Base-by-base conservation (phyloP, 2,329 filamentous ascomycete genomes). In the Exophiala dermatitidis region DNA sequence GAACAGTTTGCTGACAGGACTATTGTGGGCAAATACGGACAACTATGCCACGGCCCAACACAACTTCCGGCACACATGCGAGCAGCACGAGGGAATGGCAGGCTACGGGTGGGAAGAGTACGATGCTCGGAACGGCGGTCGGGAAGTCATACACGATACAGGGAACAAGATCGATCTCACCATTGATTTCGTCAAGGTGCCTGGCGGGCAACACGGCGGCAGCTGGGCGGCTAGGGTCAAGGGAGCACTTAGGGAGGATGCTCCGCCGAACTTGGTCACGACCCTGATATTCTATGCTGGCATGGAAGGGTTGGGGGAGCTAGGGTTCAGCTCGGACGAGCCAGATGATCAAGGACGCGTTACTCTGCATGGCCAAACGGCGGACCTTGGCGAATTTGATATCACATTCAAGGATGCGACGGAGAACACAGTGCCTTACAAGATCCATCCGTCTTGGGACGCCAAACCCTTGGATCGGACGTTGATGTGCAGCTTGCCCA, bases 91-190 rank as follows among this genome's bases (percentile, higher is more conserved):
- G 68, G 86, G 86, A 60, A 95, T 98, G 79, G 86, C 83, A 45
- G 91, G 91, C 52, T 98, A 98, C 69, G 93, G 93, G 58, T 98
- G 93, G 93, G 90, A 97, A 65, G 88, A 95, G 68, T 98, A 94
- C 69, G 93, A 98, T 71, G 84, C 90, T 26, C 80, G 93, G 53
- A 85, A 79, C 52, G 93, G 93, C 58, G 93, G 93, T 52, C 78
- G 87, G 26, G 89, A 98, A 71, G 87, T 86, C 0, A 91, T 98
- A 55, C 89, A 94, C 66, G 93, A 98, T 69, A 83, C 84, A 50
- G 85, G 81, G 46, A 98, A 98, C 71, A 81, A 80, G 53, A 79
- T 98, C 61, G 90, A 97, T 71, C 80, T 98, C 58, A 94, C 87
- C 5, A 96, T 91, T 41, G 87, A 88, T 48, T 96, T 97, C 71